phyloP scores from a whole-genome alignment of 73 alveolate species.

The Effrenium voratum region DNA sequence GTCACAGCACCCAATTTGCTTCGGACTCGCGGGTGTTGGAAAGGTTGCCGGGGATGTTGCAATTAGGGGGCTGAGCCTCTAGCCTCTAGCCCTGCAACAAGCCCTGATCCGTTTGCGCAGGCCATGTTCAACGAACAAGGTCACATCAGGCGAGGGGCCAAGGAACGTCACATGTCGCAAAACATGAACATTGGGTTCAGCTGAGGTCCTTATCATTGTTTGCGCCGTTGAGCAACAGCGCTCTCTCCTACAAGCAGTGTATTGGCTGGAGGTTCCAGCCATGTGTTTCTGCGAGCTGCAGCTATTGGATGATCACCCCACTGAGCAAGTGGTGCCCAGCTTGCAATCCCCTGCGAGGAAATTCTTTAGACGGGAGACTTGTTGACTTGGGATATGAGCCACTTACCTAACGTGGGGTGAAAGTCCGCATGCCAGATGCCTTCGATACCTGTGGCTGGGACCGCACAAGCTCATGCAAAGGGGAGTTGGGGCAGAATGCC shows the following conservation, averaged over 20 bases:
- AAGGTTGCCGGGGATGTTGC: background rate
- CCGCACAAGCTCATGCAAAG: conserved; percentile 90
- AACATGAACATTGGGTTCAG: background rate
- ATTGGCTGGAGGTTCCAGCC: conserved; percentile 14
- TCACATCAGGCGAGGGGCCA: background rate
- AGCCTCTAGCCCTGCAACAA: background rate
- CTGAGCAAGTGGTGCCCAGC: background rate
- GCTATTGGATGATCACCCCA: background rate
- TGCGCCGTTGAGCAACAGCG: conserved; percentile 23
- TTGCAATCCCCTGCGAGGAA: background rate
- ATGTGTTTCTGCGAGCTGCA: background rate
- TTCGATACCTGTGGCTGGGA: conserved; percentile 78
- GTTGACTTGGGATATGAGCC: background rate
- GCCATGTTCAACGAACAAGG: background rate
- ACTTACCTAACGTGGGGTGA: background rate
- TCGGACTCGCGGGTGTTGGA: no score
- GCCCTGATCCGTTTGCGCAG: background rate
- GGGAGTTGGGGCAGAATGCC: conserved; percentile 69
- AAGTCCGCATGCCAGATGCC: conserved; percentile 3
- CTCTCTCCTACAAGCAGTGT: background rate
- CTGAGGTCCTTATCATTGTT: conserved; percentile 43
- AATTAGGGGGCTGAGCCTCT: background rate
- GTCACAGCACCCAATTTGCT: background rate
- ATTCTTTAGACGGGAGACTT: background rate
- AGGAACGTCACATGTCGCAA: background rate